A percentile compares a stretch with the other conserved stretches of the same genome.
Evolutionary conservation across 352 stramenopile species (phyloP).

Genomic region (Pythium phragmiticola): DNA sequence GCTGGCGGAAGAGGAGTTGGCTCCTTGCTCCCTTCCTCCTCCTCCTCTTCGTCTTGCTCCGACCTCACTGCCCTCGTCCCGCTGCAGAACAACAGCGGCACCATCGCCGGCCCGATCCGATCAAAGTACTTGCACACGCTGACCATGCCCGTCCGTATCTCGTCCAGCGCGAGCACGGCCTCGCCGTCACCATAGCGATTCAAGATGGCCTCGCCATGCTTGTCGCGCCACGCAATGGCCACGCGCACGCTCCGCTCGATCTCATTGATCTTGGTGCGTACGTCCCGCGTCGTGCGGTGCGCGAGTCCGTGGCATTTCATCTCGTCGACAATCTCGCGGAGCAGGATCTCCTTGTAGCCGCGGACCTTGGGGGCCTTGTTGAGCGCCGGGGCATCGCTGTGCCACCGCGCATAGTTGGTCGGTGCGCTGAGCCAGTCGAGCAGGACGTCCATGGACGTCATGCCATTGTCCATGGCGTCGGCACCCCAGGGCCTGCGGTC

Average conservation of each 20-base stretch:
- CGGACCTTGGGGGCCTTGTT: not conserved
- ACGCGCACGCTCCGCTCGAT: conserved; percentile 13
- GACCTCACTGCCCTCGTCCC: not conserved
- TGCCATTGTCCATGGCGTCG: conserved; percentile 7
- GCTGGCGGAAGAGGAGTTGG: too few species aligned
- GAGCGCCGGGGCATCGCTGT: not conserved
- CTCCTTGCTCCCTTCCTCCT: not conserved
- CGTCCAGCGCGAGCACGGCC: not conserved
- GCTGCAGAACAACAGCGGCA: not conserved
- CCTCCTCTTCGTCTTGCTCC: not conserved
- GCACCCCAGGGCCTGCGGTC: conserved; percentile 7
- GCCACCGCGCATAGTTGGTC: conserved; percentile 19
- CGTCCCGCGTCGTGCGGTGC: conserved; percentile 11
- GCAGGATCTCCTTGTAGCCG: conserved; percentile 14
- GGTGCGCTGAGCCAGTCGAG: conserved; percentile 9
- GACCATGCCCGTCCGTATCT: not conserved
- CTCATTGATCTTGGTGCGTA: conserved; percentile 25
- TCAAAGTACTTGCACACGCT: conserved; percentile 19
- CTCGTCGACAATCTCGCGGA: conserved; percentile 10
- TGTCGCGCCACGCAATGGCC: conserved; percentile 16
- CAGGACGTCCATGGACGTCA: conserved; percentile 14
- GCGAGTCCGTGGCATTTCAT: conserved; percentile 12
- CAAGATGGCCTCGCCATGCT: not conserved
- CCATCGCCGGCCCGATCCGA: conserved; percentile 11
- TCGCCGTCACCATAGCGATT: not conserved